Base-by-base conservation (phyloP, 2,329 filamentous ascomycete species). In the Pseudophaeomoniella oleicola region DNA sequence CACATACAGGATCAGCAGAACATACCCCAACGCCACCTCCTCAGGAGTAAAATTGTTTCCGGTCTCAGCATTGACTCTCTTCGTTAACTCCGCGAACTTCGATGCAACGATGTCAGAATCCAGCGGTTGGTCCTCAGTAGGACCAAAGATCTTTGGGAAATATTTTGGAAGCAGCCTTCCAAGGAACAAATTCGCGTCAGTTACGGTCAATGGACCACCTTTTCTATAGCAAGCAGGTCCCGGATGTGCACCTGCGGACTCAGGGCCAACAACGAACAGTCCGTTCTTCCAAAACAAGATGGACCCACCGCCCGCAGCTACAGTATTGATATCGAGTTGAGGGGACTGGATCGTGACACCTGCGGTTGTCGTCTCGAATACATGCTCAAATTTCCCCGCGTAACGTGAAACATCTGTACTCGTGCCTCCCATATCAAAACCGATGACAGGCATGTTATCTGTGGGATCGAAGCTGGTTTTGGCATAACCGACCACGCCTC, bases 211-310 rank as follows among this genome's bases (percentile, higher is more conserved):
- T 3, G 87, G 86, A 0, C 87, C 87, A 0, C 80, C 83, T 56
- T 94, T 94, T 19, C 86, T 72, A 56, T 94, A 94, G 47, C 86
- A 94, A 1, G 84, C 84, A 6, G 87, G 87, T 0, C 87, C 87
- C 0, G 87, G 87, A 49, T 93, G 84, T 2, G 87, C 86, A 19
- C 83, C 80, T 1, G 86, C 87, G 4, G 82, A 90, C 51, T 93
- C 85, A 1, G 87, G 87, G 0, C 87, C 87, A 3, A 94, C 86
- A 0, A 87, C 81, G 45, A 94, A 94, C 0, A 93, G 64, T 0
- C 86, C 83, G 44, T 92, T 90, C 42, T 71, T 73, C 67, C 82
- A 90, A 58, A 88, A 88, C 2, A 92, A 66, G 30, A 53, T 47
- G 13, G 47, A 50, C 15, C 49, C 49, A 5, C 84, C 84, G 32